Evolutionary conservation across 192 early-diverging fungal genomes (phyloP), one percentile per base, ranked within the genome.

Genomic region (Phlyctochytrium arcticum): DNA sequence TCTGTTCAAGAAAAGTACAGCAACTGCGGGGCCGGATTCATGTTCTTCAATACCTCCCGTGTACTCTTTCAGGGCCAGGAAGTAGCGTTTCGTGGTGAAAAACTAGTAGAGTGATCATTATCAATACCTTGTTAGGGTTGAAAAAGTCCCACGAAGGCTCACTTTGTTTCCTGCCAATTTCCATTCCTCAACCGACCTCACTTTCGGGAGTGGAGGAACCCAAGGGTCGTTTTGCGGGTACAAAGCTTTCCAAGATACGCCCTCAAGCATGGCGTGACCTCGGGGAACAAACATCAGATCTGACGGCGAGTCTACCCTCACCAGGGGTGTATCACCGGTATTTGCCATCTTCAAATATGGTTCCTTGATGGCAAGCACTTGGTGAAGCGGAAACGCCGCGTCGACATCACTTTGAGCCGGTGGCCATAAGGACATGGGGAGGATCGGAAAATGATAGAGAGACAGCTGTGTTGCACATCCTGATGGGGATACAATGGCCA

Each of bases 221-320:
- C 42, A 44, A 44, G 21, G 15, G 15, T 1, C 42, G 15, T 44
- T 12, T 44, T 21, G 15, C 15, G 42, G 42, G 21, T 44, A 44
- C 15, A n/a, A 12, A 12, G 15, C 21, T 44, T 12, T 21, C 55
- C 55, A 57, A 1, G 30, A 10, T 1, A 57, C 19, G 15, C 36
- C 15, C 19, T 57, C 34, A 19, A 57, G 23, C 9, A 57, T 10
- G 6, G 55, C 27, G 34, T 57, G 27, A 34, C 3, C 24, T 57
- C 6, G 30, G 36, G 12, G 10, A 7, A 57, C n/a, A 32, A 34
- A 57, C 19, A 32, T 36, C 23, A 57, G 31, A 33, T 57, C 55
- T 9, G 55, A 32, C 0, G 55, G 55, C 36, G 55, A 57, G 34
- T 57, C 55, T 32, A 57, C 33, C 1, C 55, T 24, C 10, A 57